phyloP scores from a whole-genome alignment of 352 stramenopile genomes.

The Discostella stelligera region DNA sequence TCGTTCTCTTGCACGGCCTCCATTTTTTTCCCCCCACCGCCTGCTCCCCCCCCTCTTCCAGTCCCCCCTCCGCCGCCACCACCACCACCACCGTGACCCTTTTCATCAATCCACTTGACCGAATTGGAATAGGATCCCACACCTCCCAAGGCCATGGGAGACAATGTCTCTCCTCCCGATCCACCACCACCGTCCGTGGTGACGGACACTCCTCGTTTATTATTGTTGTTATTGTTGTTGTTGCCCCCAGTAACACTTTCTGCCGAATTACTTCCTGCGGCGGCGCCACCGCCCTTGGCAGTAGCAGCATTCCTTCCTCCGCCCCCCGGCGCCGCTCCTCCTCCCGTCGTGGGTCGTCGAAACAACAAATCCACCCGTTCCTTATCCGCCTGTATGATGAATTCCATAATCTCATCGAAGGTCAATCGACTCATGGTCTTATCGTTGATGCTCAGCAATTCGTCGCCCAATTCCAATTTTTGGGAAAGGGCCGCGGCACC shows the following conservation, averaged over 20 bases:
- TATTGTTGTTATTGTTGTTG: too few relatives aligned
- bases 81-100: conserved; percentile 1
- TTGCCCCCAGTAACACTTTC: neutral
- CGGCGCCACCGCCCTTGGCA: neutral
- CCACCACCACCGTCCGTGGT: too few relatives aligned
- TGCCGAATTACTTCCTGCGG: neutral
- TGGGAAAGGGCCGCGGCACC: conserved; percentile 68
- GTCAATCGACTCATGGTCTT: conserved; percentile 77
- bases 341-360: conserved; percentile 65
- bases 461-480: conserved; percentile 75
- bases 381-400: conserved; percentile 80
- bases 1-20: too few relatives aligned
- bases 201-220: too few relatives aligned
- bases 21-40: neutral
- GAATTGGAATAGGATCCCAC: conserved; percentile 42
- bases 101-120: conserved; percentile 54
- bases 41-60: neutral
- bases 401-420: conserved; percentile 84
- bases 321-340: conserved; percentile 30
- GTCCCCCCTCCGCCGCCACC: neutral
- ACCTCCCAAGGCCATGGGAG: conserved; percentile 12
- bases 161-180: conserved; percentile 4
- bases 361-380: conserved; percentile 79
- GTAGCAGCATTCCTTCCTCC: conserved; percentile 13
- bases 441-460: conserved; percentile 78